Conservation (phyloP, 768 basidiomycete genomes). For the Suillus weaverae region DNA sequence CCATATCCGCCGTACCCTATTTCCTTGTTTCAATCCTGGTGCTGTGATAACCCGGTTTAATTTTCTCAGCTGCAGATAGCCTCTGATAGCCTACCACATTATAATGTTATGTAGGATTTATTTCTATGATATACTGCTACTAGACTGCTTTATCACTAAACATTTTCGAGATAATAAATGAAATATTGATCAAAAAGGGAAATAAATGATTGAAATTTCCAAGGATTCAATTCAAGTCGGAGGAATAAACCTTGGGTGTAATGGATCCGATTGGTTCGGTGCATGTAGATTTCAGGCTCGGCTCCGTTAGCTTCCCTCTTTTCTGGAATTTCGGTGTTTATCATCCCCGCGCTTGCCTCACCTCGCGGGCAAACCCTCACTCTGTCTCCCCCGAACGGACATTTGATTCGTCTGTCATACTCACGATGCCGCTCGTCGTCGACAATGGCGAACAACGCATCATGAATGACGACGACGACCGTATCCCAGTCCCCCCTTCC, state of each 20-base stretch:
- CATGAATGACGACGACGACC: slow-evolving; percentile 45
- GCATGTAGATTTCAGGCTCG: slow-evolving; percentile 47
- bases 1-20: slow-evolving; percentile 17
- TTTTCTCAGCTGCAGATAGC: not conserved
- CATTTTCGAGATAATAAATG: not conserved
- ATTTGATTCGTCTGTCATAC: slow-evolving; percentile 36
- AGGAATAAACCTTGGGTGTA: slow-evolving; percentile 3
- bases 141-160: not conserved
- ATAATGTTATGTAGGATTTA: slow-evolving; percentile 9
- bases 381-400: slow-evolving; percentile 47
- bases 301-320: slow-evolving; percentile 42
- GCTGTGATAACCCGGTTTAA: slow-evolving; percentile 8
- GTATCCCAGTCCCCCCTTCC: slow-evolving; percentile 22
- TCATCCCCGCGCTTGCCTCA: slow-evolving; percentile 69
- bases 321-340: slow-evolving; percentile 47
- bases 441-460: slow-evolving; percentile 54
- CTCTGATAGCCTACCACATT: slow-evolving; percentile 10
- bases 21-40: slow-evolving; percentile 9
- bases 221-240: slow-evolving; percentile 3
- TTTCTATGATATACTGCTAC: not conserved
- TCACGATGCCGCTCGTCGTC: slow-evolving; percentile 52
- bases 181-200: slow-evolving; percentile 5
- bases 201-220: slow-evolving; percentile 5
- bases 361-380: slow-evolving; percentile 54
- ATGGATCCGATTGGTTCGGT: slow-evolving; percentile 67